Base-by-base conservation (phyloP, 805 yeast genomes). In the Lipomyces spencermartinsiae region DNA sequence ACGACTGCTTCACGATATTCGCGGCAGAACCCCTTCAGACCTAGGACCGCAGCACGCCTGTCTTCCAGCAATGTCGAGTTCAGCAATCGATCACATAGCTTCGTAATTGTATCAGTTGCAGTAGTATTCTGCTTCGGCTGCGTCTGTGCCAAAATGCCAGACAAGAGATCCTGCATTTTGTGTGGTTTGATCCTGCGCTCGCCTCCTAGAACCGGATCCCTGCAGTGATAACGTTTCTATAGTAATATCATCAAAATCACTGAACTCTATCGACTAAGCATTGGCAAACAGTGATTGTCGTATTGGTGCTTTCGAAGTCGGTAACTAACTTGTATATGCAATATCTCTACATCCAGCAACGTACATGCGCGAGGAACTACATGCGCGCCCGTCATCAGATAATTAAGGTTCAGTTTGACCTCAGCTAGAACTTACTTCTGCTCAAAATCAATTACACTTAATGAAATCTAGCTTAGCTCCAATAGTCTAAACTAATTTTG, bases 1-100 rank as follows among this genome's bases (percentile, higher is more conserved):
- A 93, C 92, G 1, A 95, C 98, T 1, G 89, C 83, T 78, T 95
- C 99, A 69, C 99, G 82, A 77, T 89, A 92, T 73, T 92, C 92
- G 65, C 98, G 83, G 68, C 96, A 87, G 77, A 92, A 93, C 55
- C 96, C 91, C 76, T 94, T 93, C 70, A 95, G 81, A 0, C 97
- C 94, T 49, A 94, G 82, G 3, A 94, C 91, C 0, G 98, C 98
- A 1, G 97, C 94, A 63, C 97, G 82, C 70, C 98, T 83, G 79
- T 95, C 99, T 35, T 90, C 87, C 1, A 95, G 83, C 70, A 91
- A 79, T 0, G 90, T 89, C 2, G 98, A 89, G 79, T 95, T 92
- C 57, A 88, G 86, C 64, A 94, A 84, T 55, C 98, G 83, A 76
- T 96, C 97, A 73, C 97, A 91, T 57, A 95, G 82, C 4, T 95